These are phyloP conservation scores for Malassezia sympodialis DNA, from an alignment of 1,284 basidiomycete species.

Conservation along the genomic window DNA sequence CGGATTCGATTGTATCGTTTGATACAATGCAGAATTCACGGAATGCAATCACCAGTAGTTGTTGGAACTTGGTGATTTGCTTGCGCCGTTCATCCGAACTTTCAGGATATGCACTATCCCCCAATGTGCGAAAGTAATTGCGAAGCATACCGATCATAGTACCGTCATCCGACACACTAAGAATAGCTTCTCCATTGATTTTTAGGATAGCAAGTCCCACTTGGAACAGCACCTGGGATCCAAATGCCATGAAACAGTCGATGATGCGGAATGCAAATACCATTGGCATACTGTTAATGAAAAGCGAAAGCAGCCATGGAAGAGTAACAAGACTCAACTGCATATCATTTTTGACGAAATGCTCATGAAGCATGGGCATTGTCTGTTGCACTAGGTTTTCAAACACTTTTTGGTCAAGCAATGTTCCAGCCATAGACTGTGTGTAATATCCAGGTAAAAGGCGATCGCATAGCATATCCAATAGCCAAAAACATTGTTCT, in stretches of 20 bases:
- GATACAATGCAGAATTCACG: constrained; percentile 93
- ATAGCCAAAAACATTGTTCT: constrained; percentile 95
- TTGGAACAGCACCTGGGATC: constrained; percentile 95
- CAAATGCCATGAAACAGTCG: constrained; percentile 99
- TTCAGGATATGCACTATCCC: constrained; percentile 84
- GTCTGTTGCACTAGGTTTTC: constrained; percentile 83
- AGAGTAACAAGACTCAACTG: constrained; percentile 92
- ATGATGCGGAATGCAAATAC: constrained; percentile 97
- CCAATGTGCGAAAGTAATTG: constrained; percentile 83
- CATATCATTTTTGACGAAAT: constrained; percentile 83
- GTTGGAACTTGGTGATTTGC: constrained; percentile 95
- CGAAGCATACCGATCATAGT: constrained; percentile 64
- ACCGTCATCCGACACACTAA: constrained; percentile 95
- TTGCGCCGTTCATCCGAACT: constrained; percentile 79
- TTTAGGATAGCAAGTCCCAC: constrained; percentile 88
- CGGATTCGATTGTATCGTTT: constrained; percentile 81
- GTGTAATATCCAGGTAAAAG: constrained; percentile 95
- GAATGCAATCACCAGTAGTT: constrained; percentile 55
- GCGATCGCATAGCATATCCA: constrained; percentile 88
- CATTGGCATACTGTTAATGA: constrained; percentile 98
- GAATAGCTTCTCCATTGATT: constrained; percentile 86
- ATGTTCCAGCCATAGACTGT: constrained; percentile 97
- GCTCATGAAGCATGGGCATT: constrained; percentile 70
- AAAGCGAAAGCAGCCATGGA: constrained; percentile 84
- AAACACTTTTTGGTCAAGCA: constrained; percentile 94